A percentile compares a stretch with the other conserved stretches of the same genome.
phyloP scores from a whole-genome alignment of 352 stramenopile species.

The Phytophthora pisi region DNA sequence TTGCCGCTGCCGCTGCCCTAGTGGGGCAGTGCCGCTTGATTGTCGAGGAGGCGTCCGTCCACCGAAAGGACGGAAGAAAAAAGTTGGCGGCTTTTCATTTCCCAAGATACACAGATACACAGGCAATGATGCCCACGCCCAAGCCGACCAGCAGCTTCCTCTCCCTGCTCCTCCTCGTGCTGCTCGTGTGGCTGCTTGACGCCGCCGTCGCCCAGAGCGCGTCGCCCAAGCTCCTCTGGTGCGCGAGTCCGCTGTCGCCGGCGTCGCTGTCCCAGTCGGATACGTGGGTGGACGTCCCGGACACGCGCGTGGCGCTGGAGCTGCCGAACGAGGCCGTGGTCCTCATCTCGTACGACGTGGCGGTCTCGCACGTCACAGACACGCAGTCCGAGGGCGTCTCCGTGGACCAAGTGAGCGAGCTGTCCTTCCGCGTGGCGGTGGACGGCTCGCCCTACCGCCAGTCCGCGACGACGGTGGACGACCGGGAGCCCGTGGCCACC shows the following conservation, averaged over 20 bases:
- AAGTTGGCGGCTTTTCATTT: constrained; percentile 29
- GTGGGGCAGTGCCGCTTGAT: too few relatives aligned
- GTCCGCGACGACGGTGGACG: constrained; percentile 65
- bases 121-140: constrained; percentile 1
- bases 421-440: constrained; percentile 68
- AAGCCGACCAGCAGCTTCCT: constrained; percentile 1
- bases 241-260: constrained; percentile 55
- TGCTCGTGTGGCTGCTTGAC: constrained; percentile 5
- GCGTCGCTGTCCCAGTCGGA: constrained; percentile 33
- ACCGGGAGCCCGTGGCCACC: constrained; percentile 59
- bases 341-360: constrained; percentile 74
- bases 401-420: constrained; percentile 46
- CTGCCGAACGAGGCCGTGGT: constrained; percentile 65
- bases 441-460: constrained; percentile 65
- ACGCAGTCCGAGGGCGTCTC: constrained; percentile 12
- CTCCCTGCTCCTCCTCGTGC: constrained; percentile 1
- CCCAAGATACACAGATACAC: not conserved
- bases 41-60: too few relatives aligned
- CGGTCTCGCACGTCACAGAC: constrained; percentile 51
- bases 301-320: constrained; percentile 55
- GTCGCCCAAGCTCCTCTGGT: constrained; percentile 69
- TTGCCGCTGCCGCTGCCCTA: too few relatives aligned
- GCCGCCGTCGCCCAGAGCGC: constrained; percentile 17
- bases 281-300: constrained; percentile 61
- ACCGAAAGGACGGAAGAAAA: not conserved